Evolutionary conservation across 805 yeast genomes (phyloP).

Genomic region (Yarrowia hollandica): DNA sequence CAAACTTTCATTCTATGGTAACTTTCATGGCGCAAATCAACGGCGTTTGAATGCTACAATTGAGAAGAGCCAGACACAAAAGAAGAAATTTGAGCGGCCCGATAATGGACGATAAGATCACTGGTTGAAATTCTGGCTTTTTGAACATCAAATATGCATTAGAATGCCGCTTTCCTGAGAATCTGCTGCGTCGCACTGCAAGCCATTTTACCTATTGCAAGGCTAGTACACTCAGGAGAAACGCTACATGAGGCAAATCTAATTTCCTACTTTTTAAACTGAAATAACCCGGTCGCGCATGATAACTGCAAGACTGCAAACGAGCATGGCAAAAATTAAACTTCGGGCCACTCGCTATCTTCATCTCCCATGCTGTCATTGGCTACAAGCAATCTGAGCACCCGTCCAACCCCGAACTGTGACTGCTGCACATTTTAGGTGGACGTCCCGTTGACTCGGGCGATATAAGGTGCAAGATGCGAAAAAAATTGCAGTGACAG

Average conservation of each 20-base stretch:
- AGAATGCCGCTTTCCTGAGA: too few species aligned
- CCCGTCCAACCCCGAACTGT: constrained; percentile 18
- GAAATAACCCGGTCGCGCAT: not conserved
- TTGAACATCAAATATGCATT: not conserved
- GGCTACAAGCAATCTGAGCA: constrained; percentile 1
- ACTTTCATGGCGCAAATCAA: constrained; percentile 2
- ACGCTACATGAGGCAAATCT: constrained; percentile 4
- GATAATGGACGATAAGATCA: not conserved
- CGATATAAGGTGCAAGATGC: not conserved
- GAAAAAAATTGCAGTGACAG: not conserved
- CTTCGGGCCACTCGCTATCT: constrained; percentile 4
- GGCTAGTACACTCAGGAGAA: constrained; percentile 17
- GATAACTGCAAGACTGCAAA: not conserved
- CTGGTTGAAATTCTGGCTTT: too few species aligned
- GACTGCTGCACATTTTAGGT: constrained; percentile 17
- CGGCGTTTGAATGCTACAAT: not conserved
- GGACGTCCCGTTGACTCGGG: constrained; percentile 21
- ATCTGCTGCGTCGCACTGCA: constrained; percentile 7
- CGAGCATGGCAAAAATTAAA: constrained; percentile 3
- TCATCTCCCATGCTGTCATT: not conserved
- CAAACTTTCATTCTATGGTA: not conserved
- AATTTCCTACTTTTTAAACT: not conserved
- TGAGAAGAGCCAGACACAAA: not conserved
- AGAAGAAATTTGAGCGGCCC: not conserved
- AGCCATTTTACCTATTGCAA: not conserved